Conservation (phyloP, 169 alveolate genomes). For the Plasmodium coatneyi region DNA sequence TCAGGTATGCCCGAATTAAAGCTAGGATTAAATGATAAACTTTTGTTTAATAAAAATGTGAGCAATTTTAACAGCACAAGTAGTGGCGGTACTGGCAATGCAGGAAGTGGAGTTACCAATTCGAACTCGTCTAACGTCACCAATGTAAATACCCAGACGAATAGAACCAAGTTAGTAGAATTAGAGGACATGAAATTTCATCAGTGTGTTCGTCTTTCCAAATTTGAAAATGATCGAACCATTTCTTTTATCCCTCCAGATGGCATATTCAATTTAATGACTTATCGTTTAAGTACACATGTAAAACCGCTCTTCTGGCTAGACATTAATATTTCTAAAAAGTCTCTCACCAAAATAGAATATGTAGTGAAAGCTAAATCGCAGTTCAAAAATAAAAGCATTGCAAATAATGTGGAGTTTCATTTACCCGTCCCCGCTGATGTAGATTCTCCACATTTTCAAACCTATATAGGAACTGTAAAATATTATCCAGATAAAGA, state of each 20-base stretch:
- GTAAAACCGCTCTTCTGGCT: slow-evolving; percentile 98
- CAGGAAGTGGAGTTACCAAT: not conserved
- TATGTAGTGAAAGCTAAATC: slow-evolving; percentile 94
- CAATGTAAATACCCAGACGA: slow-evolving; percentile 1
- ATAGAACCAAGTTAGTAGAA: slow-evolving; percentile 91
- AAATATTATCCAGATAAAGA: slow-evolving; percentile 97
- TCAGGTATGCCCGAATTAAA: slow-evolving; percentile 99
- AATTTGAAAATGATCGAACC: slow-evolving; percentile 93
- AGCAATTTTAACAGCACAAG: slow-evolving; percentile 35
- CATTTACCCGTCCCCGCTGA: slow-evolving; percentile 99
- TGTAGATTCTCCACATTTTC: slow-evolving; percentile 95
- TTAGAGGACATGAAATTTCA: slow-evolving; percentile 99
- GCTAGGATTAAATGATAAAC: slow-evolving; percentile 98
- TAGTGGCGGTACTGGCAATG: not conserved
- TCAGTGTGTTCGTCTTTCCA: slow-evolving; percentile 94
- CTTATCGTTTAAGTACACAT: slow-evolving; percentile 95
- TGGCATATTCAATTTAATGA: slow-evolving; percentile 99
- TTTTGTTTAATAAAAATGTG: slow-evolving; percentile 83
- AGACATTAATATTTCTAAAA: slow-evolving; percentile 93
- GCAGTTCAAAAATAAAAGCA: slow-evolving; percentile 93
- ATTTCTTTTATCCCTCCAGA: slow-evolving; percentile 99
- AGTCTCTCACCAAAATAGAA: slow-evolving; percentile 93
- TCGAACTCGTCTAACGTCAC: slow-evolving; percentile 84
- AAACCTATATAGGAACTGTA: slow-evolving; percentile 96
- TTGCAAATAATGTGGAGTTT: slow-evolving; percentile 97